phyloP scores from a whole-genome alignment of 495 filamentous ascomycete species.

The Hypoxylon trugodes region DNA sequence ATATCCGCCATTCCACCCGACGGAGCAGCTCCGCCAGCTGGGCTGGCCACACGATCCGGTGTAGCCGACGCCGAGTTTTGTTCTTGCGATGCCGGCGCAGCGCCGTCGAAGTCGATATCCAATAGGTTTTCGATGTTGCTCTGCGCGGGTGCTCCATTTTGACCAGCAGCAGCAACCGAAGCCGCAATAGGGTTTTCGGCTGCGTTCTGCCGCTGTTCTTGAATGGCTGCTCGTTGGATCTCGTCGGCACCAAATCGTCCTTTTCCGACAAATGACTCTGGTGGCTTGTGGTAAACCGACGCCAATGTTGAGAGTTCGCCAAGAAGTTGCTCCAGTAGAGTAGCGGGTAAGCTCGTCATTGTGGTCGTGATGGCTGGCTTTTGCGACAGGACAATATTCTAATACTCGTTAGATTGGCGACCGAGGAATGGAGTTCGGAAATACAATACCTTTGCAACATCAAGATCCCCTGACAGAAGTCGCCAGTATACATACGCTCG shows the following conservation, averaged over 20 bases:
- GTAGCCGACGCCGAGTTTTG: conserved; percentile 76
- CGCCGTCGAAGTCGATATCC: conserved; percentile 98
- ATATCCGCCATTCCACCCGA: conserved; percentile 83
- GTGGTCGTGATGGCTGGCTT: conserved; percentile 95
- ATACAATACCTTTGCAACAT: conserved; percentile 75
- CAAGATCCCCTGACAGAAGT: conserved; percentile 89
- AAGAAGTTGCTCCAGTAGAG: conserved; percentile 85
- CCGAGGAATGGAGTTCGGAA: background rate
- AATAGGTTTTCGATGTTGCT: conserved; percentile 92
- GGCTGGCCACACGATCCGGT: conserved; percentile 79
- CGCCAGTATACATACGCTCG: conserved; percentile 99
- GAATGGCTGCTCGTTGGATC: conserved; percentile 94
- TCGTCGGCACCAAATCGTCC: conserved; percentile 93
- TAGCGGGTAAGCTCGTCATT: conserved; percentile 83
- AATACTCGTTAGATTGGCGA: conserved; percentile 35
- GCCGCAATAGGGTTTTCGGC: conserved; percentile 94
- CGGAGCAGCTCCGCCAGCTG: conserved; percentile 52
- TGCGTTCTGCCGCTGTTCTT: conserved; percentile 90
- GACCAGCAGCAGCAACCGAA: conserved; percentile 75
- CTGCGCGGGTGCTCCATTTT: conserved; percentile 65
- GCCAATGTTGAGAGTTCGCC: conserved; percentile 93
- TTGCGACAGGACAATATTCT: conserved; percentile 90
- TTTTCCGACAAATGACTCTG: conserved; percentile 94
- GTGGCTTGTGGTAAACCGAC: conserved; percentile 98
- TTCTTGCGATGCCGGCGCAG: conserved; percentile 87